Evolutionary conservation across 192 early-diverging fungal genomes (phyloP).

Genomic region (Backusella circina): DNA sequence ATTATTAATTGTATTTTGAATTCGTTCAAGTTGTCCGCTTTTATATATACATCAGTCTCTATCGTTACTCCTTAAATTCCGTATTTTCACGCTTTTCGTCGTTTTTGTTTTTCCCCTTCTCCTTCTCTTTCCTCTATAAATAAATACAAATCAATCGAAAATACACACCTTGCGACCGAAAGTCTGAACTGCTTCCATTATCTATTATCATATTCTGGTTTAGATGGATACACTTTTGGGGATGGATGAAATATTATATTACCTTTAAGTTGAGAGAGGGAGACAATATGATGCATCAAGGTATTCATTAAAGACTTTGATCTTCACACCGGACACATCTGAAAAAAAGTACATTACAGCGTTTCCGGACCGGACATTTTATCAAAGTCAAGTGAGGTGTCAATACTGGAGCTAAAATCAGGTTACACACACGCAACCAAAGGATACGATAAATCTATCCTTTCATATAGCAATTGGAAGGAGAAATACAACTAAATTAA

Average conservation of each 20-base stretch:
- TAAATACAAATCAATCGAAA: neutral
- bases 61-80: neutral
- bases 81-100: neutral
- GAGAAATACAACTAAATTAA: no score
- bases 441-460: no score
- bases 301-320: neutral
- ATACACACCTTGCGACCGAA: conserved; percentile 72
- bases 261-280: conserved; percentile 4
- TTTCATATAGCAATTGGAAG: no score
- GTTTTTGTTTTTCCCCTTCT: neutral
- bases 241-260: neutral
- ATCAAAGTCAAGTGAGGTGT: no score
- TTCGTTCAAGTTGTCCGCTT: no score
- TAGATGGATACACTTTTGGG: neutral
- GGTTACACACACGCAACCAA: no score
- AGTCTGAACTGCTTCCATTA: conserved; percentile 70
- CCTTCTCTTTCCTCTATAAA: neutral
- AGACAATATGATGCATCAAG: neutral
- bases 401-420: neutral
- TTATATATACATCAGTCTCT: neutral
- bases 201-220: conserved; percentile 1
- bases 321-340: neutral
- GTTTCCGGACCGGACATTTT: neutral
- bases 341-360: neutral
- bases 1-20: neutral